These are phyloP conservation scores for Chondrus crispus DNA, from an alignment of 23 red algal species.

Conservation along the genomic window DNA sequence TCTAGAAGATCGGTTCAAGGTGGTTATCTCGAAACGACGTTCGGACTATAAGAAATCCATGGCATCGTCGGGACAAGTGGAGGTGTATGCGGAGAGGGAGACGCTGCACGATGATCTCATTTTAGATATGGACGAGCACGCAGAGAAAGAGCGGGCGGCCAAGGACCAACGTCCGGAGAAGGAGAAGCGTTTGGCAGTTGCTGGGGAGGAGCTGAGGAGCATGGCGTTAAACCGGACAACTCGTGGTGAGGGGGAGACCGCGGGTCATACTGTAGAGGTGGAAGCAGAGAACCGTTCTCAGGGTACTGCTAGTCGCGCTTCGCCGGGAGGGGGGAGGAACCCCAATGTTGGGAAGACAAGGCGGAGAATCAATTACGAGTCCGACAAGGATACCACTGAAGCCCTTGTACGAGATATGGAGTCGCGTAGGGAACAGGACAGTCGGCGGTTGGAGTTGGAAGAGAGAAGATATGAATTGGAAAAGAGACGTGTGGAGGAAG, in stretches of 20 bases:
- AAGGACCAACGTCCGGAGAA: background rate
- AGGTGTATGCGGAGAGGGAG: background rate
- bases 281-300: too few relatives aligned
- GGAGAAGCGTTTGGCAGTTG: background rate
- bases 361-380: too few relatives aligned
- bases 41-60: background rate
- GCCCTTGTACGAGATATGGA: too few relatives aligned
- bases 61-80: background rate
- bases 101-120: slow-evolving; percentile 5
- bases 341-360: too few relatives aligned
- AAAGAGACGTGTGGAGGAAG: too few relatives aligned
- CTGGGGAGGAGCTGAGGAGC: background rate
- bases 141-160: background rate
- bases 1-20: background rate
- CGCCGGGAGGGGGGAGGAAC: too few relatives aligned
- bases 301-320: too few relatives aligned
- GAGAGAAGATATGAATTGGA: too few relatives aligned
- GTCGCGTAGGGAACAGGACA: too few relatives aligned
- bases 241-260: background rate
- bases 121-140: background rate
- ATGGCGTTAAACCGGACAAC: background rate
- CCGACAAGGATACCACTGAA: too few relatives aligned
- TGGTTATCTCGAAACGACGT: background rate
- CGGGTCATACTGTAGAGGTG: too few relatives aligned
- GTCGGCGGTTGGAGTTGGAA: too few relatives aligned